Base-by-base conservation (phyloP, 176 grass and related monocot species). In the Melocanna baccifera region DNA sequence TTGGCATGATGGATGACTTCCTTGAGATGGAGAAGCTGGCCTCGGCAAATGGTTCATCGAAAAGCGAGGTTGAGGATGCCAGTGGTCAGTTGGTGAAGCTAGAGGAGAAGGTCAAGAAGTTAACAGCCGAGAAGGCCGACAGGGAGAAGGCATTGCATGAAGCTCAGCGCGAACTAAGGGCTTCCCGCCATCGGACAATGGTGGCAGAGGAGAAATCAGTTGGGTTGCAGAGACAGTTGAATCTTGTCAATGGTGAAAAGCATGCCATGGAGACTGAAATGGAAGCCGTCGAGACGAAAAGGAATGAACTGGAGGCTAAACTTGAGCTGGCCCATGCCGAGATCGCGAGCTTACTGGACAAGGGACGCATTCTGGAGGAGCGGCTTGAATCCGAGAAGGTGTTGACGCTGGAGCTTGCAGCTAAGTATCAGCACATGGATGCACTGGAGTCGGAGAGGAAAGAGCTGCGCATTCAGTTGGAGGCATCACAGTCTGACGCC, bases 21-120 rank as follows among this genome's bases (percentile, higher is more conserved):
- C 82, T 92, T 58, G 90, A 97, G 79, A 97, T 94, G 92, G 94
- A 97, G 87, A 94, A 71, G 86, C 86, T 97, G 9, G 90, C 91
- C 10, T 72, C 83, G 4, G 69, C 16, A 10, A 53, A 76, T 3
- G 59, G 12, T 12, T 30, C 64, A 1, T 86, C 78, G 4, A 83
- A 65, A 69, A 76, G 59, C 6, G 84, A 73, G 9, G 73, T 40
- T 2, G 80, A 83, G 41, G 84, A 90, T 15, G 62, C 84, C 15
- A 36, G n/a, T 77, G 70, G 11, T 9, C 86, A 87, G 52, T 5
- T 84, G 32, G 22, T 47, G 68, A 91, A 84, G 80, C 75, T 88
- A 29, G 92, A 91, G 71, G 86, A 87, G 77, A 90, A 85, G 83
- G 77, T 48, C 45, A 90, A 45, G 87, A 98, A 80, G 83, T 16